phyloP scores from a whole-genome alignment of 805 yeast genomes.

The Candida verbasci region DNA sequence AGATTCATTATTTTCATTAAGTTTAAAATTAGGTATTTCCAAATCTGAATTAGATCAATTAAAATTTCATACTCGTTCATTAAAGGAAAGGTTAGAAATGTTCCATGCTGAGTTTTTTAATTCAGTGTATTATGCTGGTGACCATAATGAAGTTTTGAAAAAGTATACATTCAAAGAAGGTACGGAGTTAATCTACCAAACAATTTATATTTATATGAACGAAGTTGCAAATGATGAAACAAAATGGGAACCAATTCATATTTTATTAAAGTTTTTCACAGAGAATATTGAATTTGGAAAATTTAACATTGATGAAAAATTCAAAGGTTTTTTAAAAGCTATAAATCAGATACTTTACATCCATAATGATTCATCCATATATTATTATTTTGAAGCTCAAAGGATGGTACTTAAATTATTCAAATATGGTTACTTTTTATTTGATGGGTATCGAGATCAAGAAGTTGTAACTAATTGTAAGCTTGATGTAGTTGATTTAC shows the following conservation, averaged over 20 bases:
- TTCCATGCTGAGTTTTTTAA: slow-evolving; percentile 9
- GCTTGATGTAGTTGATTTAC: not conserved
- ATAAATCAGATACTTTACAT: not conserved
- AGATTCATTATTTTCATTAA: slow-evolving; percentile 16
- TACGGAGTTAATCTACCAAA: slow-evolving; percentile 21
- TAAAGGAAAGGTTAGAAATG: slow-evolving; percentile 17
- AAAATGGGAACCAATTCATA: slow-evolving; percentile 27
- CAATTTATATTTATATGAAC: slow-evolving; percentile 25
- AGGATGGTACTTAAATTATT: slow-evolving; percentile 14
- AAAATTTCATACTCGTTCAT: slow-evolving; percentile 18
- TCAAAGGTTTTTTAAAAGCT: slow-evolving; percentile 1
- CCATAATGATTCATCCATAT: slow-evolving; percentile 1
- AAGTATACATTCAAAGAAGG: slow-evolving; percentile 17
- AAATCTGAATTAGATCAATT: slow-evolving; percentile 17
- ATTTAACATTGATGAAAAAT: slow-evolving; percentile 3
- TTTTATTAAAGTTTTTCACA: slow-evolving; percentile 17
- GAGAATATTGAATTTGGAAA: slow-evolving; percentile 1
- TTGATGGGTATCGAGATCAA: slow-evolving; percentile 33
- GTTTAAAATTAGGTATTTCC: slow-evolving; percentile 25
- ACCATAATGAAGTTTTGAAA: slow-evolving; percentile 16
- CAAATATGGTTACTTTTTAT: slow-evolving; percentile 15
- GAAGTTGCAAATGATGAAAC: slow-evolving; percentile 17
- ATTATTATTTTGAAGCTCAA: slow-evolving; percentile 6
- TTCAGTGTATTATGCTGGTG: slow-evolving; percentile 13
- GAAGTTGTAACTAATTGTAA: not conserved